Base-by-base conservation (phyloP, 129 eudicot species). In the Flaveria trinervia region DNA sequence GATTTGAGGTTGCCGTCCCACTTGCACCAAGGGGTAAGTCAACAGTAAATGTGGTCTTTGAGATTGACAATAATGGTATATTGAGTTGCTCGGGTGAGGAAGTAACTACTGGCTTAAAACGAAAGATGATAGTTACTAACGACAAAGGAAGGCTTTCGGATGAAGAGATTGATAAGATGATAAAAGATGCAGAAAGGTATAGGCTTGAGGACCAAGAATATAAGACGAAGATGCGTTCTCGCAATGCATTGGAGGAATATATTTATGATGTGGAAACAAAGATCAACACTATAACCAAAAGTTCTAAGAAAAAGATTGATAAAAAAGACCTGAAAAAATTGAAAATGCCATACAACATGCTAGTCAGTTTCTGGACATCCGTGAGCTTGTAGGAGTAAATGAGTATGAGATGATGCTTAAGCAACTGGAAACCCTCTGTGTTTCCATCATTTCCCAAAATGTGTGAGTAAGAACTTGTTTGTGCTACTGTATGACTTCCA, bases 71-170 rank as follows among this genome's bases (percentile, higher is more conserved):
- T 11, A 72, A 54, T 52, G 76, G 76, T 11, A 72, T 54, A n/a
- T 72, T 72, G 66, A 62, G 46, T 46, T 74, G 79, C 71, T 14
- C 71, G 2, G 72, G 54, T 9, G 77, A 78, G 77, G 82, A 78
- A 15, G 51, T 57, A 23, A 39, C 52, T 7, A 56, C 71, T 0
- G 82, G 82, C 55, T 5, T 59, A 9, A 78, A 71, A 51, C 71
- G 16, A n/a, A 71, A 28, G 10, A 78, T 78, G 69, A n/a, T 22
- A 61, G 70, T 78, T 48, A 70, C 82, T 1, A 60, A 78, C 20
- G 51, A 59, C 8, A 48, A 59, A 46, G 77, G 77, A 60, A 59
- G 82, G 44, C 65, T 78, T 62, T 78, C 77, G 22, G 60, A 78
- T 12, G 77, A 70, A 17, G 82, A 70, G 18, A 71, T 70, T 13